Conservation (phyloP, 805 yeast species). For the Diddensiella santjacobensis region DNA sequence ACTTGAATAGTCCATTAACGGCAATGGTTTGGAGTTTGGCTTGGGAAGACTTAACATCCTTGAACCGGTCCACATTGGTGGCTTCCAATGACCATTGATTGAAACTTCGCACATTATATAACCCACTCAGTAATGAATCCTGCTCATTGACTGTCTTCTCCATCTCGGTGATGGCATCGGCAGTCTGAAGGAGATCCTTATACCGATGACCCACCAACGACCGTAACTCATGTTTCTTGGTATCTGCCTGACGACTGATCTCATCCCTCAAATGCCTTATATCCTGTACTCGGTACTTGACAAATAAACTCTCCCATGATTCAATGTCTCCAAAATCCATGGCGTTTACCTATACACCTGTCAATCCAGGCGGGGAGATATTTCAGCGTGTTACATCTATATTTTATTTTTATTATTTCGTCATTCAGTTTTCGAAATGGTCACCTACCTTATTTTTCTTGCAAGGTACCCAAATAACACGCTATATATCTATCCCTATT, state of each 20-base stretch:
- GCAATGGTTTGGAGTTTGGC: background rate
- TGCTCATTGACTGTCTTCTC: conserved; percentile 10
- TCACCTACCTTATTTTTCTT: too few relatives aligned
- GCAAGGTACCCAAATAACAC: too few relatives aligned
- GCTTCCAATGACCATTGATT: conserved; percentile 14
- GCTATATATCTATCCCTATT: too few relatives aligned
- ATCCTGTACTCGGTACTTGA: conserved; percentile 17
- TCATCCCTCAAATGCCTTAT: conserved; percentile 16
- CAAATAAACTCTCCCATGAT: conserved; percentile 23
- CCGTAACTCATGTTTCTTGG: conserved; percentile 22
- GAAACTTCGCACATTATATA: conserved; percentile 12
- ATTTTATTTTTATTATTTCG: too few relatives aligned
- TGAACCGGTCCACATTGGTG: conserved; percentile 10
- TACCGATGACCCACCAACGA: conserved; percentile 24
- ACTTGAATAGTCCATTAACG: background rate
- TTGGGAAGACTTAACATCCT: background rate
- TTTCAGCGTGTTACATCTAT: too few relatives aligned
- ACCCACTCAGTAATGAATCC: conserved; percentile 13
- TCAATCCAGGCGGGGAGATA: too few relatives aligned
- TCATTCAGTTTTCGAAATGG: too few relatives aligned
- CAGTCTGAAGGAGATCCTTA: conserved; percentile 23
- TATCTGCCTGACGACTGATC: conserved; percentile 12
- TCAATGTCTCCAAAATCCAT: conserved; percentile 8
- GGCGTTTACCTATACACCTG: background rate
- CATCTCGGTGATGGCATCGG: conserved; percentile 23